Conservation (phyloP, 2,329 filamentous ascomycete genomes). For the Fusarium humuli region DNA sequence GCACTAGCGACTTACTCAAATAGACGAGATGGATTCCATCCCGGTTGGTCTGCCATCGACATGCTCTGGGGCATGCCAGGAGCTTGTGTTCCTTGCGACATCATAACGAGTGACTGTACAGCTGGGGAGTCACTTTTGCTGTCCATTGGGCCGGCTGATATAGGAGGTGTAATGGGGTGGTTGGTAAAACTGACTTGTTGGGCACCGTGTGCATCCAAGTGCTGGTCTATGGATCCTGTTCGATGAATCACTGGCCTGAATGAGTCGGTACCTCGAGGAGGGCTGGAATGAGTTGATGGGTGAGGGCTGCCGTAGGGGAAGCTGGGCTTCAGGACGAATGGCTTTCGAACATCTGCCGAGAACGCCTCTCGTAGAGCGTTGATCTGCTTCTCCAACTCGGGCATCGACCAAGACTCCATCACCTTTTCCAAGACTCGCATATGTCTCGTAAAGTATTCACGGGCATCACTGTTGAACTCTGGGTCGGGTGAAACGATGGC, state of each 20-base stretch:
- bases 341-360: conserved; percentile 83
- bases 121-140: conserved; percentile 81
- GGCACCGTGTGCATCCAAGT: conserved; percentile 64
- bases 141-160: conserved; percentile 78
- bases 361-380: conserved; percentile 91
- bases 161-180: conserved; percentile 83
- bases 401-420: conserved; percentile 85
- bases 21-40: conserved; percentile 88
- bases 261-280: conserved; percentile 63
- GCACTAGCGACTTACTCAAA: conserved; percentile 79
- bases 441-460: conserved; percentile 90
- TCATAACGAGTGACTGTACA: conserved; percentile 78
- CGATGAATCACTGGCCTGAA: conserved; percentile 62
- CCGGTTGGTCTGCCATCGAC: conserved; percentile 70
- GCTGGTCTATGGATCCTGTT: conserved; percentile 65
- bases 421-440: conserved; percentile 94
- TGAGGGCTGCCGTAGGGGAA: conserved; percentile 89
- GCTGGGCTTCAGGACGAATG: conserved; percentile 87
- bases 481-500: conserved; percentile 94
- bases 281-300: conserved; percentile 71
- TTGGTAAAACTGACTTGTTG: conserved; percentile 74
- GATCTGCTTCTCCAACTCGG: conserved; percentile 90
- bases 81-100: conserved; percentile 70
- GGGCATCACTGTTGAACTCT: conserved; percentile 84
- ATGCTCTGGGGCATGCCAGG: conserved; percentile 66